Percentiles rank a stretch among this genome's conserved stretches.
Conservation (phyloP, 805 yeast genomes). For the Suhomyces sp. region DNA sequence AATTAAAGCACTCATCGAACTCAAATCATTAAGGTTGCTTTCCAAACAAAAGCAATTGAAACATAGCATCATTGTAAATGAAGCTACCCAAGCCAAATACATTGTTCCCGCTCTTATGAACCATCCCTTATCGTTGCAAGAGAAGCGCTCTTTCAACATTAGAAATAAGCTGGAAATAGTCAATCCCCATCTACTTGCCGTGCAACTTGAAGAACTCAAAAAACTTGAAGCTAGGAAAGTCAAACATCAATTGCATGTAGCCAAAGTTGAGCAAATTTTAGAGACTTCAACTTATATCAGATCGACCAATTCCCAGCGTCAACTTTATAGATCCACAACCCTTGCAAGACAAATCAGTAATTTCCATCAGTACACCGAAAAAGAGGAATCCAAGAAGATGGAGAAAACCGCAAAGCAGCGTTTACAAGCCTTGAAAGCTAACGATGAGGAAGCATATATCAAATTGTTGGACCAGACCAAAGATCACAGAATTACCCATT, state of each 20-base stretch:
- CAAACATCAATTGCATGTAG: conserved; percentile 24
- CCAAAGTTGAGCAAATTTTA: conserved; percentile 20
- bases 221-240: conserved; percentile 44
- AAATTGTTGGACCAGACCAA: conserved; percentile 81
- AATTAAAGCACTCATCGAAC: conserved; percentile 64
- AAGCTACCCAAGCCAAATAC: conserved; percentile 56
- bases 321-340: conserved; percentile 22
- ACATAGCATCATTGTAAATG: conserved; percentile 52
- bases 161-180: conserved; percentile 69
- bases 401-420: conserved; percentile 86
- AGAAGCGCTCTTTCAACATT: conserved; percentile 65
- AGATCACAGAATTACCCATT: conserved; percentile 82
- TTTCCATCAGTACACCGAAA: conserved; percentile 59
- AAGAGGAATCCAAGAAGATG: conserved; percentile 70
- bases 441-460: conserved; percentile 85
- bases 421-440: conserved; percentile 80
- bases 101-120: conserved; percentile 48
- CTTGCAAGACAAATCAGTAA: conserved; percentile 38
- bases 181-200: conserved; percentile 72
- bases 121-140: conserved; percentile 58
- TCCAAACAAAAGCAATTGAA: conserved; percentile 70
- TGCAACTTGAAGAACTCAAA: conserved; percentile 71
- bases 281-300: conserved; percentile 25
- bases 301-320: conserved; percentile 19
- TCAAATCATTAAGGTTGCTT: conserved; percentile 63